Conservation (phyloP, 306 rosid species). For the Mimosa pudica region DNA sequence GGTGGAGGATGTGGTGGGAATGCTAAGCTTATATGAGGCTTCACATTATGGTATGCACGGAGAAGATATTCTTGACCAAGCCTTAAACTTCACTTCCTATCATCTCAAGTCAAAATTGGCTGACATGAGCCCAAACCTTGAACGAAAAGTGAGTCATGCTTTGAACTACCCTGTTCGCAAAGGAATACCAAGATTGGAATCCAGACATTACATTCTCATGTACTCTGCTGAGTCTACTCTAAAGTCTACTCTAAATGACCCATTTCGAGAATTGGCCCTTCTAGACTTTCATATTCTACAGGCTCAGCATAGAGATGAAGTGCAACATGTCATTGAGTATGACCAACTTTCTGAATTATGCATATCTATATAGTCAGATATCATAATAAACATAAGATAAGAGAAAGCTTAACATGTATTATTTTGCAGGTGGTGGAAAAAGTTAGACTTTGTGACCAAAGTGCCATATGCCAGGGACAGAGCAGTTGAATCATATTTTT, state of each 20-base stretch:
- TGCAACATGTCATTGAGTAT: conserved; percentile 15
- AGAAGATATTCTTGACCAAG: conserved; percentile 30
- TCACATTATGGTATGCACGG: conserved; percentile 15
- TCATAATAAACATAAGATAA: not conserved
- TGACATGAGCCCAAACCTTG: not conserved
- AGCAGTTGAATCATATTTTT: not conserved
- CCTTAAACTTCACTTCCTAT: conserved; percentile 14
- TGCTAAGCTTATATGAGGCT: conserved; percentile 39
- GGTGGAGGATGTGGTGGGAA: conserved; percentile 9
- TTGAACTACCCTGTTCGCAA: not conserved
- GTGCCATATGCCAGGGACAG: conserved; percentile 31
- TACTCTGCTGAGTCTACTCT: conserved; percentile 24
- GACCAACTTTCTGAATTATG: not conserved
- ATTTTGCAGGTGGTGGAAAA: conserved; percentile 51
- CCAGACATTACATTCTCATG: not conserved
- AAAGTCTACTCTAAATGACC: not conserved
- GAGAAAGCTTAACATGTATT: not conserved
- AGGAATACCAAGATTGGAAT: not conserved
- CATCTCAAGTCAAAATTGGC: not conserved
- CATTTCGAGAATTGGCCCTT: conserved; percentile 32
- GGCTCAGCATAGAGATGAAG: conserved; percentile 16
- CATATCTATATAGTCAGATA: not conserved
- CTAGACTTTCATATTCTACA: conserved; percentile 13
- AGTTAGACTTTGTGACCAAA: conserved; percentile 23
- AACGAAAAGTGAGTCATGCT: not conserved